Conservation (phyloP, 768 basidiomycete species). For the Lentinula lateritia region DNA sequence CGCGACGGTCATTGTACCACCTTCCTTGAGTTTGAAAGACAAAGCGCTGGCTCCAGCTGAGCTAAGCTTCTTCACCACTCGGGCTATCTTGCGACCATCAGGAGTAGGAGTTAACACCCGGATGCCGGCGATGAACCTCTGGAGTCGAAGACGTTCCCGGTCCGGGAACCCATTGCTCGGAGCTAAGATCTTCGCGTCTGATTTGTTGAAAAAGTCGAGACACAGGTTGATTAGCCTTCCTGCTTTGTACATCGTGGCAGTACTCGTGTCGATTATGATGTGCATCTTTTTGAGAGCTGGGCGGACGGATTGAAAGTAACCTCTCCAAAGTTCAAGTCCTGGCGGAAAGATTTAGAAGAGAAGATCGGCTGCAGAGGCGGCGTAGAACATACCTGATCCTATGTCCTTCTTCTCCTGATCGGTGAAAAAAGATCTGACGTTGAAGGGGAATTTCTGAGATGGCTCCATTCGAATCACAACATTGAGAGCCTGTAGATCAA, state of each 20-base stretch:
- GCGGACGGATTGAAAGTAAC: constrained; percentile 69
- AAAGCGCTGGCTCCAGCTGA: constrained; percentile 45
- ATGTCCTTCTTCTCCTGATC: constrained; percentile 45
- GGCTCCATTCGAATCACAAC: constrained; percentile 72
- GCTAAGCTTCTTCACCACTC: constrained; percentile 60
- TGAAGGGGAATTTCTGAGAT: constrained; percentile 59
- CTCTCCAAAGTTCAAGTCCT: constrained; percentile 64
- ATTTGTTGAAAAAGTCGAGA: constrained; percentile 38
- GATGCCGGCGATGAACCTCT: constrained; percentile 51
- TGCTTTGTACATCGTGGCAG: constrained; percentile 65
- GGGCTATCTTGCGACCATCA: constrained; percentile 29
- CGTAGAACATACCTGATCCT: constrained; percentile 14
- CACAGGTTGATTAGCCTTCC: constrained; percentile 51
- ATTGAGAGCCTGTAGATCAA: constrained; percentile 47
- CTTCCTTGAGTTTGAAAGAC: constrained; percentile 42
- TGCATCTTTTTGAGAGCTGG: constrained; percentile 56
- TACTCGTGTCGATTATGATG: constrained; percentile 70
- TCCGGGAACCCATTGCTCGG: constrained; percentile 44
- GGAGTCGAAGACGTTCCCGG: constrained; percentile 48
- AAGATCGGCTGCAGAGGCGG: not conserved
- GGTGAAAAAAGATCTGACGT: constrained; percentile 71
- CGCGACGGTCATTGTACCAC: constrained; percentile 38
- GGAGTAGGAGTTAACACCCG: constrained; percentile 38
- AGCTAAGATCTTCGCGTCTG: constrained; percentile 25
- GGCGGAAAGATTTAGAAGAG: not conserved